Percentiles rank a stretch among this genome's conserved stretches.
These are phyloP conservation scores for Penicillium psychrosexuale DNA, from an alignment of 2,329 filamentous ascomycete species.

Conservation along the genomic window DNA sequence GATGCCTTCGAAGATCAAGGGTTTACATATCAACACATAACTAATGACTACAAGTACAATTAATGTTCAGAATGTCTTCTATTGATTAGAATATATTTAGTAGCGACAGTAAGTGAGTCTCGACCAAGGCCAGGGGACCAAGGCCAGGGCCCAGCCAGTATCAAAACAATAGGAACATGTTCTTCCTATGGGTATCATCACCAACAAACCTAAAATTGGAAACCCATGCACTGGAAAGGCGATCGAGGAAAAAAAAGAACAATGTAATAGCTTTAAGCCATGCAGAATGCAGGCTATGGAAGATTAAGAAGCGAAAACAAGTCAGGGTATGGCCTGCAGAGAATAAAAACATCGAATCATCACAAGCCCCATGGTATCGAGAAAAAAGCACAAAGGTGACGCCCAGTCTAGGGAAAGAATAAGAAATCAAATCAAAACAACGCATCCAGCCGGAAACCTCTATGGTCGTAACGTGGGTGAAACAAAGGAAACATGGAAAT, in stretches of 20 bases:
- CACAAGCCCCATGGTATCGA: constrained; percentile 30
- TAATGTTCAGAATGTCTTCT: constrained; percentile 11
- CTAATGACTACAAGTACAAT: not conserved
- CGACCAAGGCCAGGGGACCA: not conserved
- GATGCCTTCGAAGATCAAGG: not conserved
- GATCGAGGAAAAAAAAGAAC: not conserved
- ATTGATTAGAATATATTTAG: constrained; percentile 23
- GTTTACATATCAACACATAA: not conserved
- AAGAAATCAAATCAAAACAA: constrained; percentile 28
- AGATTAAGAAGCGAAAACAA: constrained; percentile 13
- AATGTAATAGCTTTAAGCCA: constrained; percentile 11
- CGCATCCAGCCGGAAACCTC: constrained; percentile 36
- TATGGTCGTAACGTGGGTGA: constrained; percentile 38
- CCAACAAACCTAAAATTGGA: constrained; percentile 16
- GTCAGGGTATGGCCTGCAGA: constrained; percentile 1
- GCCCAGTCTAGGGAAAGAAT: constrained; percentile 40
- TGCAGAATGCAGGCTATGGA: constrained; percentile 13
- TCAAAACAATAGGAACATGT: constrained; percentile 8
- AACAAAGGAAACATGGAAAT: constrained; percentile 24
- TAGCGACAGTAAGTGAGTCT: constrained; percentile 20
- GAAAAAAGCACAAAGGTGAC: constrained; percentile 25
- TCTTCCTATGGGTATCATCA: constrained; percentile 23
- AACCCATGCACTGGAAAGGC: constrained; percentile 13
- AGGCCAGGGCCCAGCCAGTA: constrained; percentile 1
- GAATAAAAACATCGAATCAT: constrained; percentile 25